A percentile compares a stretch with the other conserved stretches of the same genome.
Conservation (phyloP, 768 basidiomycete species). For the Suillus sp. region DNA sequence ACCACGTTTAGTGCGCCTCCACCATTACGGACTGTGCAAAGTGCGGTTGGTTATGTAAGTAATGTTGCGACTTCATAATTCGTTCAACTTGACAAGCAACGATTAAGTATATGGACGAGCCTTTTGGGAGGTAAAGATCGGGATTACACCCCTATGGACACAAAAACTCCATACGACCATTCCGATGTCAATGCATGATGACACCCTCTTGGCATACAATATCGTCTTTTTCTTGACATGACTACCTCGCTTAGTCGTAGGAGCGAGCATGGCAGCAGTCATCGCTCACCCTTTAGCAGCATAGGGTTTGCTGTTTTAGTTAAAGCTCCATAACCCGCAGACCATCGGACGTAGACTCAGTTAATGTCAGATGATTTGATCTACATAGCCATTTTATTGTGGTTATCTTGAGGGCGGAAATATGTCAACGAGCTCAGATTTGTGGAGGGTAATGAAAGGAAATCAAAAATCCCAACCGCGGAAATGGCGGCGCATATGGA, state of each 20-base stretch:
- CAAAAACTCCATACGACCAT: not conserved
- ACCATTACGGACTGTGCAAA: not conserved
- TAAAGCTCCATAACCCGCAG: not conserved
- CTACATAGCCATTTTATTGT: not conserved
- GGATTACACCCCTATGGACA: not conserved
- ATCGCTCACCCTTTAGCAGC: not conserved
- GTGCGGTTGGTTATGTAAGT: not conserved
- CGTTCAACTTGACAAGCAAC: not conserved
- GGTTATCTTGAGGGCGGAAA: not conserved
- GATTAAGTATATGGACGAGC: not conserved
- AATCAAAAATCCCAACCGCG: not conserved
- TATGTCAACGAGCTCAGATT: not conserved
- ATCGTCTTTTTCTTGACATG: not conserved
- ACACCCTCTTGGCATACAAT: not conserved
- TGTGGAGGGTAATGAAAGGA: not conserved
- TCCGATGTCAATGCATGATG: not conserved
- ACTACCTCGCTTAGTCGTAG: not conserved
- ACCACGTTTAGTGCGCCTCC: not conserved
- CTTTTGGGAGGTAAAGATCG: not conserved
- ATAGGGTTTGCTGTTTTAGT: not conserved
- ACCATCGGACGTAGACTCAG: not conserved
- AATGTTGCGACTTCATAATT: not conserved
- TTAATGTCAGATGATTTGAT: not conserved
- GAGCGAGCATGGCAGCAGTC: not conserved
- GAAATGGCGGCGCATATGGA: not conserved